Conservation (phyloP, 768 basidiomycete genomes). For the Cantharellus anzutake region DNA sequence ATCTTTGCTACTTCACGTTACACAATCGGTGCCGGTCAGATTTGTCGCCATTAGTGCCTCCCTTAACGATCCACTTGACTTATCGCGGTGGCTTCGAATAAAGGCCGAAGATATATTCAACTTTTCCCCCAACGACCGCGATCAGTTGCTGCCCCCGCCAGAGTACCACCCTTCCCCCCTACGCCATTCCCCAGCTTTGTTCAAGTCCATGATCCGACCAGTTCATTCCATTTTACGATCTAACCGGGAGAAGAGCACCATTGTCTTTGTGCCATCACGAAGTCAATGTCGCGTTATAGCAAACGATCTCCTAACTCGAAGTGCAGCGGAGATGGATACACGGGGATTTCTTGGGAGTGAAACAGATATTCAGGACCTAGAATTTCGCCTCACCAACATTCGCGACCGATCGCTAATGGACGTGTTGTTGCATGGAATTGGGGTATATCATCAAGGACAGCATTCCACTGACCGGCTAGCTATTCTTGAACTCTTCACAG, state of each 20-base stretch:
- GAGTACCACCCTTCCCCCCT: slow-evolving; percentile 60
- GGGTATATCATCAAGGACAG: slow-evolving; percentile 66
- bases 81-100: slow-evolving; percentile 72
- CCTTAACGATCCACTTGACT: slow-evolving; percentile 57
- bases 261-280: slow-evolving; percentile 82
- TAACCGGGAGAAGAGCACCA: slow-evolving; percentile 27
- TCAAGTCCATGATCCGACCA: slow-evolving; percentile 86
- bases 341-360: slow-evolving; percentile 46
- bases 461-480: slow-evolving; percentile 44
- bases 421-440: slow-evolving; percentile 68
- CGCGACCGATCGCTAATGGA: slow-evolving; percentile 46
- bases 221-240: slow-evolving; percentile 54
- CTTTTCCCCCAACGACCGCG: slow-evolving; percentile 70
- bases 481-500: slow-evolving; percentile 62
- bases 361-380: slow-evolving; percentile 28
- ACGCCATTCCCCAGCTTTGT: slow-evolving; percentile 66
- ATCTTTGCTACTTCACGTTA: slow-evolving; percentile 48
- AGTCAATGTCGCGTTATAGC: slow-evolving; percentile 56
- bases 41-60: slow-evolving; percentile 63
- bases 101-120: slow-evolving; percentile 41
- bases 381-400: slow-evolving; percentile 37
- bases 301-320: slow-evolving; percentile 72
- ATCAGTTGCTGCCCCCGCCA: slow-evolving; percentile 49
- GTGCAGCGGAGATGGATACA: slow-evolving; percentile 53
- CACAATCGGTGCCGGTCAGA: slow-evolving; percentile 42